phyloP scores from a whole-genome alignment of 2,329 filamentous ascomycete species.

The Paecilomyces fulvus region DNA sequence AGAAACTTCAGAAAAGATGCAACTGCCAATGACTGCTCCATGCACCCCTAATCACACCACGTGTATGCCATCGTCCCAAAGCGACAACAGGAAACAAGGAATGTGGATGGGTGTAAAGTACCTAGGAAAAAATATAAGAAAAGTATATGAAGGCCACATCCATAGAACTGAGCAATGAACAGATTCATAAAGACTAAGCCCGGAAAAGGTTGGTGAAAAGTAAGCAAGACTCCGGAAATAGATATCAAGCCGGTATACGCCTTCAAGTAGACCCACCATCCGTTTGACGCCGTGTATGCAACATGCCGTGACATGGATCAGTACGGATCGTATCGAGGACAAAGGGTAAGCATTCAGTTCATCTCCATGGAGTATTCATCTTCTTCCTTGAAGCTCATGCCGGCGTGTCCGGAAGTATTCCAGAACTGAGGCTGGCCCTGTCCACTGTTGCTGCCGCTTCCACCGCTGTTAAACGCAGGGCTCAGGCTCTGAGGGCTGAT shows the following conservation, averaged over 20 bases:
- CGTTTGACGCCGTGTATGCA: slow-evolving; percentile 24
- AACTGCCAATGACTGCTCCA: slow-evolving; percentile 5
- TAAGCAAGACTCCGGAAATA: slow-evolving; percentile 21
- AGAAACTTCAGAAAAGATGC: slow-evolving; percentile 13
- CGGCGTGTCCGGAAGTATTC: slow-evolving; percentile 44
- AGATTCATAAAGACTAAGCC: slow-evolving; percentile 16
- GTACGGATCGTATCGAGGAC: not conserved
- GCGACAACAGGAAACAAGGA: not conserved
- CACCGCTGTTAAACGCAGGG: slow-evolving; percentile 63
- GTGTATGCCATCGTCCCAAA: not conserved
- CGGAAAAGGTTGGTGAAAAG: slow-evolving; percentile 24
- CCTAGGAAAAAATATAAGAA: slow-evolving; percentile 8
- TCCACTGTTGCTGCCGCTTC: slow-evolving; percentile 50
- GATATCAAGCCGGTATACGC: slow-evolving; percentile 27
- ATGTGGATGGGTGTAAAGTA: not conserved
- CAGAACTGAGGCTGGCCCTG: slow-evolving; percentile 46
- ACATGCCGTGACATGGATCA: slow-evolving; percentile 11
- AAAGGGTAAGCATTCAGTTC: slow-evolving; percentile 18
- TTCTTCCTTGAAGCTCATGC: slow-evolving; percentile 81
- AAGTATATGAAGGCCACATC: slow-evolving; percentile 5
- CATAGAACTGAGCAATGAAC: not conserved
- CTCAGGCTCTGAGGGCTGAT: slow-evolving; percentile 57
- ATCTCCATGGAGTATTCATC: slow-evolving; percentile 85
- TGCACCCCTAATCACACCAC: not conserved
- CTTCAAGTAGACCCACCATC: slow-evolving; percentile 30